Percentiles rank a stretch among this genome's conserved stretches.
phyloP scores from a whole-genome alignment of 768 basidiomycete genomes.

The Podaxis mareebaensis region DNA sequence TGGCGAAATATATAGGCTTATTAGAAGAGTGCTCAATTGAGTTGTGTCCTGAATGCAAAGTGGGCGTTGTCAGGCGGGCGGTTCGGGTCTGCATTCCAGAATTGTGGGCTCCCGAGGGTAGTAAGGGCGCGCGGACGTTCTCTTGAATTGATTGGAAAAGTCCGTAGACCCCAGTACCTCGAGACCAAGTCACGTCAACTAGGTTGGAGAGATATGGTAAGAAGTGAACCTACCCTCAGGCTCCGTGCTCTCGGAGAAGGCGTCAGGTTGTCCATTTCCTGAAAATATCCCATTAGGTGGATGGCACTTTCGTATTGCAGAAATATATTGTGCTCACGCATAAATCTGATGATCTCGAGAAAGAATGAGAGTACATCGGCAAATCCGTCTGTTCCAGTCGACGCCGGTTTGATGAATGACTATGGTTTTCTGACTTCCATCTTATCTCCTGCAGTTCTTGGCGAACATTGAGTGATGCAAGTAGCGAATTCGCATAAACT shows the following conservation, averaged over 20 bases:
- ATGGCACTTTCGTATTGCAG: neutral
- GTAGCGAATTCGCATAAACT: conserved; percentile 39
- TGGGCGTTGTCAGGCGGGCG: neutral
- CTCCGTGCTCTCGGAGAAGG: neutral
- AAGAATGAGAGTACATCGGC: neutral
- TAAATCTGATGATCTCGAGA: neutral
- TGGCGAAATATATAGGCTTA: too few species aligned
- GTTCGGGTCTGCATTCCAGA: neutral
- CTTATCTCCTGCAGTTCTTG: conserved; percentile 9
- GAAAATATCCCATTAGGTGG: neutral
- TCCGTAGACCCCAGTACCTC: neutral
- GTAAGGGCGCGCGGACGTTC: neutral
- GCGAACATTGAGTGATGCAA: conserved; percentile 26
- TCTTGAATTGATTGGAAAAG: neutral
- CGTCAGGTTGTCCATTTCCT: neutral
- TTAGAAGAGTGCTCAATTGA: neutral
- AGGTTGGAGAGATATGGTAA: neutral
- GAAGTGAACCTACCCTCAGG: neutral
- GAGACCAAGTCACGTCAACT: neutral
- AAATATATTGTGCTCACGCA: neutral
- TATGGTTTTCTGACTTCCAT: conserved; percentile 7
- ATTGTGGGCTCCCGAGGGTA: conserved; percentile 14
- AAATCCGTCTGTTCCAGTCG: neutral
- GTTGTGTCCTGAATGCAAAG: neutral
- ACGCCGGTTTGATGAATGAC: neutral